These are phyloP conservation scores for Testicularia cyperi DNA, from an alignment of 1,284 basidiomycete genomes.

Conservation along the genomic window DNA sequence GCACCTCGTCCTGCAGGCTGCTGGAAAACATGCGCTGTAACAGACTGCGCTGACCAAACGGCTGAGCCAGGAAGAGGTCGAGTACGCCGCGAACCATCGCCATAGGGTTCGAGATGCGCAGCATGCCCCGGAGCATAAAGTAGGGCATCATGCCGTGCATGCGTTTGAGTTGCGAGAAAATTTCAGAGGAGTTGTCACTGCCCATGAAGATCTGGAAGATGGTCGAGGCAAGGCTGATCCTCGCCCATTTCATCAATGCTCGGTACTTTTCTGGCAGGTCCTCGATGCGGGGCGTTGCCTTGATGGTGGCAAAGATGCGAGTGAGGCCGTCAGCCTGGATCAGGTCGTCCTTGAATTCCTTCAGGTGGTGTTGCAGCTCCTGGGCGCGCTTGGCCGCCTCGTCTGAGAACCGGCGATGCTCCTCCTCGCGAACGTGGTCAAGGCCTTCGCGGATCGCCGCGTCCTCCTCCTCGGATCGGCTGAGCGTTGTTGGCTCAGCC, in stretches of 20 bases:
- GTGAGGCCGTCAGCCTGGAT: conserved; percentile 74
- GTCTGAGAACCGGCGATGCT: conserved; percentile 77
- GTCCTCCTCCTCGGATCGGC: conserved; percentile 76
- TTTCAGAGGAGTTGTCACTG: conserved; percentile 86
- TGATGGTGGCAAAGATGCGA: conserved; percentile 82
- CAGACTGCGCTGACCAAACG: conserved; percentile 88
- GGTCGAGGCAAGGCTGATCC: conserved; percentile 82
- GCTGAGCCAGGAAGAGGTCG: conserved; percentile 95
- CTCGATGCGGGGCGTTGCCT: conserved; percentile 74
- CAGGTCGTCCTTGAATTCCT: conserved; percentile 86
- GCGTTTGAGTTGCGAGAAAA: conserved; percentile 82
- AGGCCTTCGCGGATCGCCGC: conserved; percentile 78
- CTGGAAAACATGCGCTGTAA: conserved; percentile 84
- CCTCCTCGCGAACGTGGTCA: conserved; percentile 84
- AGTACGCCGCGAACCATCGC: conserved; percentile 88
- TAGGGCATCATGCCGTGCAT: conserved; percentile 97
- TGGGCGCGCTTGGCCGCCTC: conserved; percentile 87
- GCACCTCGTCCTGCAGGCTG: conserved; percentile 84
- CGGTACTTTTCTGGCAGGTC: conserved; percentile 81
- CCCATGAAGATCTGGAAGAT: conserved; percentile 94
- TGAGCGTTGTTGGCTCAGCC: conserved; percentile 73
- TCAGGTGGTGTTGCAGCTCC: conserved; percentile 78
- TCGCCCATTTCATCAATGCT: conserved; percentile 91
- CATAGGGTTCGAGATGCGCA: conserved; percentile 93
- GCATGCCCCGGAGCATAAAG: conserved; percentile 86